These are phyloP conservation scores for Zygnema circumcarinatum DNA, from an alignment of 139 green algal species.

Conservation along the genomic window DNA sequence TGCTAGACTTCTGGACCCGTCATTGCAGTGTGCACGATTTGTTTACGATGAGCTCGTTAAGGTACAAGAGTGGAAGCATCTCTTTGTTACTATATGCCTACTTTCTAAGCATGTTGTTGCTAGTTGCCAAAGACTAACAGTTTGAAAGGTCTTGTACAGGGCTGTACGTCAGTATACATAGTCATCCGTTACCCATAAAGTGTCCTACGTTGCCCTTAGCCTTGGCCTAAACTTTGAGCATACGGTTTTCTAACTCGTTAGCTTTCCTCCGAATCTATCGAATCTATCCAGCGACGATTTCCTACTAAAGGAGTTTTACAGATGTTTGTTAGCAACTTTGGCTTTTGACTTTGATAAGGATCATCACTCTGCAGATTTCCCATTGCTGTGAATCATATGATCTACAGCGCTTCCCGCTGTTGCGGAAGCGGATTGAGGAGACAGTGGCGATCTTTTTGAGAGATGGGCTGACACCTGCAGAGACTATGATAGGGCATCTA, in stretches of 20 bases:
- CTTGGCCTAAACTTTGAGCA: too few species aligned
- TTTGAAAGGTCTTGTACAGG: too few species aligned
- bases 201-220: too few species aligned
- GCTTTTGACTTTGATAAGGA: too few species aligned
- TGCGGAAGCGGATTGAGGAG: conserved; percentile 47
- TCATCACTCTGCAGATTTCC: conserved; percentile 33
- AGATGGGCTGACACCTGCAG: conserved; percentile 70
- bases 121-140: neutral
- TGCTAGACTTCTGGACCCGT: conserved; percentile 73
- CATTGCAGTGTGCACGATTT: conserved; percentile 74
- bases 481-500: conserved; percentile 75
- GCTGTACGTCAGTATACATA: neutral
- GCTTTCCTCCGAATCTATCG: too few species aligned
- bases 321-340: too few species aligned
- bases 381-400: conserved; percentile 73
- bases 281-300: too few species aligned
- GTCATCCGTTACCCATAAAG: conserved; percentile 3
- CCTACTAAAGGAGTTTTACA: too few species aligned
- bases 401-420: conserved; percentile 69
- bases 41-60: conserved; percentile 85
- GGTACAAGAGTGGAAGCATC: conserved; percentile 4
- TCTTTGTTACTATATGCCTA: neutral
- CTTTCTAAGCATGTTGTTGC: neutral
- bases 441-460: conserved; percentile 74
- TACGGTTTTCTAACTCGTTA: too few species aligned